phyloP scores from a whole-genome alignment of 1,284 basidiomycete genomes.

The Cryptococcus jaspeensis region DNA sequence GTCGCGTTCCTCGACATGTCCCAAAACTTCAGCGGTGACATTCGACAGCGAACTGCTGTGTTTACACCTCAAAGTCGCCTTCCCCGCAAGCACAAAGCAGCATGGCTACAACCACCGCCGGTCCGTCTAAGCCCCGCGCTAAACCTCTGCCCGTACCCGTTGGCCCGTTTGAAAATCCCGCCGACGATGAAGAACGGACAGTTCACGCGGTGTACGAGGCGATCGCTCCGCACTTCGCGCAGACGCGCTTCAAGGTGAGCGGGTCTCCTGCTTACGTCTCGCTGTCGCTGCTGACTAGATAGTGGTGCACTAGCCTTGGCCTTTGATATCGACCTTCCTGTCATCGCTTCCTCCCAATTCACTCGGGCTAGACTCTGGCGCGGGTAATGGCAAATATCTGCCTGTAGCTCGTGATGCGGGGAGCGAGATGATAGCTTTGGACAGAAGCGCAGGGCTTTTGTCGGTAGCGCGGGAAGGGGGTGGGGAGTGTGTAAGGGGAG shows the following conservation, averaged over 20 bases:
- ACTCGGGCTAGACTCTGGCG: slow-evolving; percentile 90
- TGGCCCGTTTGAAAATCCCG: slow-evolving; percentile 20
- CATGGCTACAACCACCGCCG: background rate
- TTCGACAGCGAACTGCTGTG: background rate
- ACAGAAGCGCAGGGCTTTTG: slow-evolving; percentile 75
- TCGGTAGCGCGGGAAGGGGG: slow-evolving; percentile 62
- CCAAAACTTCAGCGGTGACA: background rate
- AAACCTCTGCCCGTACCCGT: slow-evolving; percentile 13
- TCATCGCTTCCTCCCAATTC: slow-evolving; percentile 69
- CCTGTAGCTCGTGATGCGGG: slow-evolving; percentile 57
- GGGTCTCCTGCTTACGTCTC: background rate
- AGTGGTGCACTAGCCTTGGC: slow-evolving; percentile 72
- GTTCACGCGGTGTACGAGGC: slow-evolving; percentile 86
- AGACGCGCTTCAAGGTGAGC: slow-evolving; percentile 85
- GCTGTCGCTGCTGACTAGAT: slow-evolving; percentile 7
- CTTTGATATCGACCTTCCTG: slow-evolving; percentile 81
- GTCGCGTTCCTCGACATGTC: background rate
- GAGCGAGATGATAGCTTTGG: slow-evolving; percentile 68
- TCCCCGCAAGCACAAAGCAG: background rate
- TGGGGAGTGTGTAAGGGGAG: slow-evolving; percentile 55
- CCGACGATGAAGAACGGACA: slow-evolving; percentile 30
- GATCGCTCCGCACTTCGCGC: slow-evolving; percentile 89
- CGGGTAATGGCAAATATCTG: slow-evolving; percentile 97
- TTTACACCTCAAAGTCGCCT: background rate
- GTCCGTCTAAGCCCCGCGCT: background rate